Evolutionary conservation across 257 asterid species (phyloP).

Genomic region (Lithospermum erythrorhizon): DNA sequence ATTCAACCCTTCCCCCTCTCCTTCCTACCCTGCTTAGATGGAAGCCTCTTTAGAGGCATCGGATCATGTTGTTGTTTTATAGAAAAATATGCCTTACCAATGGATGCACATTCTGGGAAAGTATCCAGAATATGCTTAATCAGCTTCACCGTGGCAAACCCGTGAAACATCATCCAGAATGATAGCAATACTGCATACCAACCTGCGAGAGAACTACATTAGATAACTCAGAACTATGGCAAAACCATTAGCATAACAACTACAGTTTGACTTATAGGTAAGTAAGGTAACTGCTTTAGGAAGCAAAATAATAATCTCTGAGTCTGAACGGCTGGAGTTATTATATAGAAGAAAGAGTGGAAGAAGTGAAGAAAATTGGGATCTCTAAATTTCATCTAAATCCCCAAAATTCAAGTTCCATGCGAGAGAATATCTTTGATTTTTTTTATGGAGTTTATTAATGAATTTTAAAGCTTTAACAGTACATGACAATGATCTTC

Average conservation of each 20-base stretch:
- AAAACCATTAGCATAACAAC: slow-evolving; percentile 6
- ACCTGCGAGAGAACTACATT: slow-evolving; percentile 31
- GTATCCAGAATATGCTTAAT: slow-evolving; percentile 54
- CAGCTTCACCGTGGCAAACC: slow-evolving; percentile 47
- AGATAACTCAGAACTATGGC: slow-evolving; percentile 1
- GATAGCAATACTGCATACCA: slow-evolving; percentile 36
- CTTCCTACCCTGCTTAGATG: too few relatives aligned
- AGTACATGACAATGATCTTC: not conserved
- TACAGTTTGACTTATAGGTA: slow-evolving; percentile 1
- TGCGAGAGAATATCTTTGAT: not conserved
- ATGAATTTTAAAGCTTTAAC: too few relatives aligned
- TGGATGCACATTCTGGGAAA: slow-evolving; percentile 91
- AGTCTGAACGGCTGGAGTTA: too few relatives aligned
- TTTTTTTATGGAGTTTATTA: too few relatives aligned
- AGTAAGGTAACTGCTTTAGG: too few relatives aligned
- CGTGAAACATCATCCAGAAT: slow-evolving; percentile 64
- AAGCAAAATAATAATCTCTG: too few relatives aligned
- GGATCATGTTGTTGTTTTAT: too few relatives aligned
- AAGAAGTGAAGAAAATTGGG: not conserved
- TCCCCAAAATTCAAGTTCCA: not conserved
- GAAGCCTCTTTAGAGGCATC: too few relatives aligned
- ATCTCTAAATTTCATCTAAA: not conserved
- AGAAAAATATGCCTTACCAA: slow-evolving; percentile 44
- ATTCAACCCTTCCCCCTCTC: too few relatives aligned
- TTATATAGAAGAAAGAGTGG: too few relatives aligned